A percentile compares a stretch with the other conserved stretches of the same genome.
phyloP scores from a whole-genome alignment of 1,284 basidiomycete genomes.

The Porogramme epimiltina region DNA sequence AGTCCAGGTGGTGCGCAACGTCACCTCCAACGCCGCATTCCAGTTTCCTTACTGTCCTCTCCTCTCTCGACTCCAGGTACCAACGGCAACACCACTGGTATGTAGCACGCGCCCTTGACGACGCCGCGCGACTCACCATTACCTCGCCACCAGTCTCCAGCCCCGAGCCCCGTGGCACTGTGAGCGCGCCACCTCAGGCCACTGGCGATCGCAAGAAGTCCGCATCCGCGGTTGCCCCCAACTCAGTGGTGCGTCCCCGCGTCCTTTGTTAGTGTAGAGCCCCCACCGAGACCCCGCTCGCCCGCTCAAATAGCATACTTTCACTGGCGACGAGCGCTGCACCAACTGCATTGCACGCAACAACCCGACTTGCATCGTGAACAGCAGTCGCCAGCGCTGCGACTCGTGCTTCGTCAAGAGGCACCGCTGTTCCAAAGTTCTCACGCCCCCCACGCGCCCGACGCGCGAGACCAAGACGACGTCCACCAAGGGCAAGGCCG shows the following conservation, averaged over 20 bases:
- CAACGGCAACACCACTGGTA: conserved; percentile 21
- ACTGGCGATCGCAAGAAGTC: conserved; percentile 17
- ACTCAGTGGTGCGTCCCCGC: conserved; percentile 18
- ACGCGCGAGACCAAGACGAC: conserved; percentile 18
- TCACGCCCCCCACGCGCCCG: conserved; percentile 23
- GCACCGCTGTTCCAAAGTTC: conserved; percentile 24
- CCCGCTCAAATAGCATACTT: conserved; percentile 12
- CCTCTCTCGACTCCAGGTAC: conserved; percentile 14
- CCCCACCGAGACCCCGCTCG: background rate
- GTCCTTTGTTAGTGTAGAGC: background rate
- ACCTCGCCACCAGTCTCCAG: conserved; percentile 14
- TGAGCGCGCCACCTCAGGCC: conserved; percentile 20
- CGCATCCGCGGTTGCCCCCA: conserved; percentile 4
- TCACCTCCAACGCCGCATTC: conserved; percentile 13
- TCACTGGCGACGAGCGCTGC: conserved; percentile 22
- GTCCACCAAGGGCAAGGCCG: conserved; percentile 20
- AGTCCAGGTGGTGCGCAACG: conserved; percentile 19
- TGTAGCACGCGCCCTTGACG: conserved; percentile 14
- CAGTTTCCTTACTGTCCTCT: conserved; percentile 16
- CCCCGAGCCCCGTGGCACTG: conserved; percentile 22
- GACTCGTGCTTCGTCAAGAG: conserved; percentile 23
- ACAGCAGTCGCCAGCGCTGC: conserved; percentile 24
- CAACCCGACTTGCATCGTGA: conserved; percentile 20
- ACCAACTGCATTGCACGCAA: conserved; percentile 21
- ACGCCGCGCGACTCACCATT: conserved; percentile 16